Evolutionary conservation across 163 green algal genomes (phyloP).

Genomic region (Chlorella variabilis): DNA sequence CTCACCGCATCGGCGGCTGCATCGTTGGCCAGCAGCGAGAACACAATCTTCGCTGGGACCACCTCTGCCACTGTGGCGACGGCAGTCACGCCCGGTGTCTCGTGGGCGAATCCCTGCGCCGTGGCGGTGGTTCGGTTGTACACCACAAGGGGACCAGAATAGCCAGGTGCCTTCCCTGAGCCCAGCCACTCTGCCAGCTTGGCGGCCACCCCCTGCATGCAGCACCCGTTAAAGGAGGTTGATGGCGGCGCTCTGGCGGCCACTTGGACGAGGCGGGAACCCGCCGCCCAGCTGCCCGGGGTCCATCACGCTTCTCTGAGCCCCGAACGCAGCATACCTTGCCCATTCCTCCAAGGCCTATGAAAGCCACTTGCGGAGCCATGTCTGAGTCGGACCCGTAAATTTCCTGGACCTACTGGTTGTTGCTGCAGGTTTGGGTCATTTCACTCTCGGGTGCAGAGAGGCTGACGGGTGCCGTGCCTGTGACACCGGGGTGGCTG

Average conservation of each 20-base stretch:
- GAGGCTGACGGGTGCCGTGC: too few species aligned
- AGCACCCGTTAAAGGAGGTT: neutral
- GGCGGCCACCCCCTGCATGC: conserved; percentile 46
- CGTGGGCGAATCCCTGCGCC: conserved; percentile 3
- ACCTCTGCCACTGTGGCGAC: neutral
- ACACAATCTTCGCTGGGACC: neutral
- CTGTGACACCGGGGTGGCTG: too few species aligned
- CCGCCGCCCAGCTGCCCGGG: too few species aligned
- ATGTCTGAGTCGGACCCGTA: neutral
- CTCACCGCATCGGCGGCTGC: neutral
- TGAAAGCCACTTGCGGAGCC: conserved; percentile 3
- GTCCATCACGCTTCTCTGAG: too few species aligned
- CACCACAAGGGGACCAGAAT: conserved; percentile 42
- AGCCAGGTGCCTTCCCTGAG: neutral
- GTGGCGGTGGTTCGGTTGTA: conserved; percentile 55
- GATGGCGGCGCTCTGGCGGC: too few species aligned
- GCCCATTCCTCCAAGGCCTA: conserved; percentile 38
- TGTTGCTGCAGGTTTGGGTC: too few species aligned
- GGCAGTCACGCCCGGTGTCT: neutral
- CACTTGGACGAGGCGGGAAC: neutral
- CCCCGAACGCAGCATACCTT: neutral
- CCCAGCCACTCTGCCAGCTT: conserved; percentile 41
- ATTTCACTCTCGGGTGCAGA: too few species aligned
- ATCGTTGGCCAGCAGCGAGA: conserved; percentile 29
- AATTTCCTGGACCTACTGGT: too few species aligned